Evolutionary conservation across 2,329 filamentous ascomycete genomes (phyloP), one percentile per base, ranked within the genome.

Genomic region (Calonectria montana): DNA sequence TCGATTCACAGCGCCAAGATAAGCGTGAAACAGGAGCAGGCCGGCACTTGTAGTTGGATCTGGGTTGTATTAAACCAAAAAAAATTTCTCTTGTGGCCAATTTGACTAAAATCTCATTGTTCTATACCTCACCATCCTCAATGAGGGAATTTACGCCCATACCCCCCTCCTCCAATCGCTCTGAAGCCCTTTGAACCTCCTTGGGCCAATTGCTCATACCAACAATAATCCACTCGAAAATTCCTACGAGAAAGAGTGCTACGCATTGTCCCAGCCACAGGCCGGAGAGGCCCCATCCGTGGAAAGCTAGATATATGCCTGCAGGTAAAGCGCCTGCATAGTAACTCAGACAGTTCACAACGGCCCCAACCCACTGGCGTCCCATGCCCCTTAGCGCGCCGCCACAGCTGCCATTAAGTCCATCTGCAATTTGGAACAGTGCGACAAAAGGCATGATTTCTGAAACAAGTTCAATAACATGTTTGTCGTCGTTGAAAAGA

Each of bases 401-500:
- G 1, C 95, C 95, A 79, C 95, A 97, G 71, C 91, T 94, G 1
- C 95, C 94, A 78, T 97, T 97, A 39, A 97, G 84, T 0, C 95
- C 95, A 80, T 97, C 95, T 0, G 95, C 94, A 71, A 97, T 96
- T 84, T 97, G 95, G 83, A 97, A 97, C 2, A 97, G 86, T 0
- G 95, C 95, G 1, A 97, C 95, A 77, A 92, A 96, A 0, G 95
- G 95, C 87, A 97, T 92, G 29, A 97, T 93, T 18, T 92, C 85
- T 0, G 93, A 90, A 0, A 95, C 96, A 0, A 97, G 89, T 10
- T 81, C 85, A 50, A 97, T 87, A 0, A 97, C 95, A 0, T 88
- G 83, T 23, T 89, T 83, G 76, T 97, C 94, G 73, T 95, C 89
- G 78, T 96, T 97, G 86, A 97, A 97, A 2, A 97, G 89, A 66